A percentile compares a stretch with the other conserved stretches of the same genome.
phyloP scores from a whole-genome alignment of 164 flowering plant species.

The Vitis riparia region DNA sequence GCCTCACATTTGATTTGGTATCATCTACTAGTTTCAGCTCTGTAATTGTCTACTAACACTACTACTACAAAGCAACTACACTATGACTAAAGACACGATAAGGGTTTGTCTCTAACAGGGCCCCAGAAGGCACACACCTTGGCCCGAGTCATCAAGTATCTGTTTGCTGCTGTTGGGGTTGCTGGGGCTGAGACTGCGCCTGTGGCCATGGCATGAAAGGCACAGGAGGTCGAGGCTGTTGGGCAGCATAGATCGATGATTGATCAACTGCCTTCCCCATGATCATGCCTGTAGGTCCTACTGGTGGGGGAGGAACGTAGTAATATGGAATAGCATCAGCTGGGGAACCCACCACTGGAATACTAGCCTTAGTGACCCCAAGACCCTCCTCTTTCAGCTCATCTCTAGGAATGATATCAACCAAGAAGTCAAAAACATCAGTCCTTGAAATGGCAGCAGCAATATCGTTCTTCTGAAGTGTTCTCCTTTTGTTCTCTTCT shows the following conservation, averaged over 20 bases:
- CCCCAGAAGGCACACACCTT: neutral
- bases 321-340: conserved; percentile 41
- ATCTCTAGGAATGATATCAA: conserved; percentile 53
- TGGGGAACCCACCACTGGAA: conserved; percentile 40
- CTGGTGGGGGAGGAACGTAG: conserved; percentile 34
- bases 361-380: conserved; percentile 36
- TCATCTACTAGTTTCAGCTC: neutral
- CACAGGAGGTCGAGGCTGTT: conserved; percentile 34
- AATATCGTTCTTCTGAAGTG: conserved; percentile 53
- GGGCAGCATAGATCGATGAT: conserved; percentile 27
- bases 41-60: neutral
- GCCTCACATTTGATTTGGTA: neutral
- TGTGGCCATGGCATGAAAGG: conserved; percentile 49
- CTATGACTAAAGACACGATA: neutral
- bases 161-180: conserved; percentile 17
- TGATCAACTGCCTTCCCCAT: conserved; percentile 47
- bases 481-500: conserved; percentile 53
- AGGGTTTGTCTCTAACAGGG: neutral
- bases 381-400: conserved; percentile 53
- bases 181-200: conserved; percentile 21
- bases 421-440: conserved; percentile 54
- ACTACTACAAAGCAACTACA: neutral
- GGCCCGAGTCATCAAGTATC: conserved; percentile 10
- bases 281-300: conserved; percentile 35
- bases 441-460: conserved; percentile 60